Evolutionary conservation across 2,329 filamentous ascomycete genomes (phyloP), one percentile per base, ranked within the genome.

Genomic region (Cercospora beticola): DNA sequence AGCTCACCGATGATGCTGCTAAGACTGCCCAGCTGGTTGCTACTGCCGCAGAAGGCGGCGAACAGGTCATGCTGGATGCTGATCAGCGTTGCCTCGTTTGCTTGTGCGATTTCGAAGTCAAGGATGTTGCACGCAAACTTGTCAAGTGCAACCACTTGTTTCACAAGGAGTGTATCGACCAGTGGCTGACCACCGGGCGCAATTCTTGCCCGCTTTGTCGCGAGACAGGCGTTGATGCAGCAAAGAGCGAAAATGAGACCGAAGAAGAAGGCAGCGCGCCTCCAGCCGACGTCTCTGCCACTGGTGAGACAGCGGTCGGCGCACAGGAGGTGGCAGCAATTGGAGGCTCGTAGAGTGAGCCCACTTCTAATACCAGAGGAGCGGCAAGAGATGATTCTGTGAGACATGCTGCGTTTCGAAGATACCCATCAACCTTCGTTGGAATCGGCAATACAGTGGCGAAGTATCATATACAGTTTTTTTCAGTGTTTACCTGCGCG

Each of bases 181-280:
- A 90, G 87, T 91, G 89, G 89, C 81, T 91, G 58, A 90, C 88
- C 18, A 90, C 88, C 66, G 87, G 87, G 62, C 86, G 87, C 66
- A 89, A 89, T 75, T 89, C 86, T 4, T 89, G 87, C 74, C 87
- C 87, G 3, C 81, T 89, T 26, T 89, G 87, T 75, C 82, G 87
- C 74, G 86, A 86, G 43, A 83, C 87, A 75, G 86, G 86, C 36
- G 86, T 88, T 5, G 82, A 86, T 46, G 85, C 87, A 72, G 83
- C 81, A 66, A 77, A 76, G 62, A 75, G 65, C 26, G 31, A 65
- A 36, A 40, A 28, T 9, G 69, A 69, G 16, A 65, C 21, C 28
- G 69, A 67, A 30, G 56, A 59, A 26, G 69, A 69, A 23, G 57
- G 54, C n/a, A 62, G 9, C 21, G 28, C 28, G 40, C 49, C 64